Evolutionary conservation across 2,329 filamentous ascomycete species (phyloP), one percentile per base, ranked within the genome.

Genomic region (Colletotrichum cereale): DNA sequence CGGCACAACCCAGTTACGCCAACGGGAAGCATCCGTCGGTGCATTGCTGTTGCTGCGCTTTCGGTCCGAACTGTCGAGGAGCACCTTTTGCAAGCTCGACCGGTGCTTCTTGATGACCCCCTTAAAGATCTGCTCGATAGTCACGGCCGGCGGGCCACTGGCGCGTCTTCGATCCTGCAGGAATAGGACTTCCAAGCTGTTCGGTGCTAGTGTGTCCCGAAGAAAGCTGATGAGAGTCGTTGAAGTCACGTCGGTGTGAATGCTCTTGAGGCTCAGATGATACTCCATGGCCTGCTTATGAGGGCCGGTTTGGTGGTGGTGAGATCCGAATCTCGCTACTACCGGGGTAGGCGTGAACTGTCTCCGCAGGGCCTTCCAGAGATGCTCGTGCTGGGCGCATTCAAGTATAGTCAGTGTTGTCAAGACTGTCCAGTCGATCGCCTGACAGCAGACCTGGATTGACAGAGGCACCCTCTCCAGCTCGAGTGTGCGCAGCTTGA

Each of bases 101-200:
- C 89, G 87, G 80, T 96, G 93, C n/a, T 90, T 86, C 73, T 89
- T 89, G 67, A 96, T 83, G 8, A 92, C 88, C 16, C 90, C 89
- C 69, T 88, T 88, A 81, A 93, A 94, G 73, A 96, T 92, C 24
- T 89, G 84, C 44, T 93, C 90, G 66, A 95, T 87, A 3, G 88
- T 86, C 1, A 95, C 91, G 82, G 82, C 1, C 89, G 78, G 26
- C 76, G 75, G 12, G 66, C 87, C 79, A 79, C 87, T 78, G 36
- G 61, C 34, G 21, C 70, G 86, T 79, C 75, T 87, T 78, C 83
- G 82, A 71, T 95, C 92, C 79, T 95, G 93, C 60, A 96, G 81
- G 78, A 95, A 95, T 12, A 96, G 84, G 11, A 90, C 90, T 80
- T 96, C 92, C n/a, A 96, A 84, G 36, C 89, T 92, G 79, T 96